These are phyloP conservation scores for Fusarium cicatricum DNA, from an alignment of 2,329 filamentous ascomycete genomes.

Conservation along the genomic window DNA sequence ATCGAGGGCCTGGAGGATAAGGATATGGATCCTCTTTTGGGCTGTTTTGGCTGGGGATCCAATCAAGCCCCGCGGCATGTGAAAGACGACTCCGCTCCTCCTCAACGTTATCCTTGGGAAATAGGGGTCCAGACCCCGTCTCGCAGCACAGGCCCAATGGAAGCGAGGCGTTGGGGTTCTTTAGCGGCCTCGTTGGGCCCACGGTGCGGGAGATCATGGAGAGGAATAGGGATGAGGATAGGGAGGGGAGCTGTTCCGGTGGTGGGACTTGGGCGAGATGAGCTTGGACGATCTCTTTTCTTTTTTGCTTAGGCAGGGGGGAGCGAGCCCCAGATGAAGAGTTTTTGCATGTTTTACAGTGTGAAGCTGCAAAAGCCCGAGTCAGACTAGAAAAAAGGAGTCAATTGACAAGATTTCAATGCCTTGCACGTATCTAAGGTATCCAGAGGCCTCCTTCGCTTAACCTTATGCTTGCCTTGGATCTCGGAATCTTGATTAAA, in stretches of 20 bases:
- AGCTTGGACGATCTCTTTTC: neutral
- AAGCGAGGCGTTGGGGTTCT: conserved; percentile 17
- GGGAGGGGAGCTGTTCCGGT: neutral
- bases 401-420: too few species aligned
- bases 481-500: too few species aligned
- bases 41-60: conserved; percentile 18
- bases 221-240: neutral
- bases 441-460: too few species aligned
- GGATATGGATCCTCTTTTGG: neutral
- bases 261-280: neutral
- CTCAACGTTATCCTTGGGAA: conserved; percentile 13
- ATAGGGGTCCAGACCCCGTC: conserved; percentile 39
- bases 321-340: neutral
- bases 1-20: neutral
- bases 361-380: too few species aligned
- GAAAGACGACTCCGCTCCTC: conserved; percentile 20
- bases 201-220: conserved; percentile 40
- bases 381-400: too few species aligned
- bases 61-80: conserved; percentile 34
- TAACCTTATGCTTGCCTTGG: too few species aligned
- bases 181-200: conserved; percentile 18
- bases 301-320: too few species aligned
- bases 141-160: conserved; percentile 27
- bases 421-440: too few species aligned
- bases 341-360: too few species aligned